phyloP scores from a whole-genome alignment of 2,329 filamentous ascomycete species.

The Neonectria sp. region DNA sequence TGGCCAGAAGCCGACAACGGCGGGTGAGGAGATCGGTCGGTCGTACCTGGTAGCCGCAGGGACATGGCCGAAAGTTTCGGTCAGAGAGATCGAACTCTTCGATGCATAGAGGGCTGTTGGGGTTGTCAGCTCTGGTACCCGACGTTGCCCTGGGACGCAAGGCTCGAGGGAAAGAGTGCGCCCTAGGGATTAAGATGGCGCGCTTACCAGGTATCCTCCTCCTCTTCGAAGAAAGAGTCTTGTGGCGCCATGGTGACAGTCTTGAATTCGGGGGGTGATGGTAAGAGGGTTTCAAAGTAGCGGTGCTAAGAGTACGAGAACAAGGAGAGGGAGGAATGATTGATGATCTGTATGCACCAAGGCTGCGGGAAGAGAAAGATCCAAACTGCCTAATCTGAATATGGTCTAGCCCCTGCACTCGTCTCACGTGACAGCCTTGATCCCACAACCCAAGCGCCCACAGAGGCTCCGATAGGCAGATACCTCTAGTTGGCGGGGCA shows the following conservation, averaged over 20 bases:
- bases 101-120: conserved; percentile 91
- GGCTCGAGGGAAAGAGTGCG: conserved; percentile 29
- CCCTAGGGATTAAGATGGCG: conserved; percentile 22
- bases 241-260: conserved; percentile 73
- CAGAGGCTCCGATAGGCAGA: conserved; percentile 23
- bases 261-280: conserved; percentile 38
- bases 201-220: conserved; percentile 78
- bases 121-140: conserved; percentile 42
- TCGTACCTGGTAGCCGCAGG: conserved; percentile 94
- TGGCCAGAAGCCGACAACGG: conserved; percentile 33
- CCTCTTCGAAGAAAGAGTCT: conserved; percentile 80
- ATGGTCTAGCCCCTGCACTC: conserved; percentile 27
- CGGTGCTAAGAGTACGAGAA: conserved; percentile 43
- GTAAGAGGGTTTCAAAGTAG: conserved; percentile 35
- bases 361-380: conserved; percentile 51
- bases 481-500: conserved; percentile 30
- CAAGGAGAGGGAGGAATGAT: conserved; percentile 41
- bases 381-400: conserved; percentile 42
- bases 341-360: conserved; percentile 48
- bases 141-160: conserved; percentile 41
- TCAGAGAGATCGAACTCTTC: conserved; percentile 99
- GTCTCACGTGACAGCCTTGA: conserved; percentile 43
- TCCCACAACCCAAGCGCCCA: conserved; percentile 18
- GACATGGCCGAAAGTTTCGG: conserved; percentile 96
- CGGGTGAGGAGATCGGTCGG: background rate